These are phyloP conservation scores for Rubroshorea leprosula DNA, from an alignment of 345 rosid genomes.

Conservation along the genomic window DNA sequence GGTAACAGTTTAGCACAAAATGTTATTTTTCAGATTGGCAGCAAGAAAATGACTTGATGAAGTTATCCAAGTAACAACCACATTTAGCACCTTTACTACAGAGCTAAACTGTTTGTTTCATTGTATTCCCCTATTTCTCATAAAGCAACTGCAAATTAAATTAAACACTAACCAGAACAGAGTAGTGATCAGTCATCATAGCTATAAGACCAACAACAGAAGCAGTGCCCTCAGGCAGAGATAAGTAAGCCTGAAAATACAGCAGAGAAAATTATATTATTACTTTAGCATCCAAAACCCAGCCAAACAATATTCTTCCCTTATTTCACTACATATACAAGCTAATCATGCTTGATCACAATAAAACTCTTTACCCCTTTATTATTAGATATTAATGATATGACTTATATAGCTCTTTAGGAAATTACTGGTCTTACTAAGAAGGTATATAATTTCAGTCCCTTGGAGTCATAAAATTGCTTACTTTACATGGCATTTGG, in stretches of 20 bases:
- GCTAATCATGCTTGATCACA: neutral
- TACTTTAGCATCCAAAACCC: constrained; percentile 11
- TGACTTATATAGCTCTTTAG: neutral
- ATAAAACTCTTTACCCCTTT: neutral
- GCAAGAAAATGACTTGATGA: neutral
- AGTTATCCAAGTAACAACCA: neutral
- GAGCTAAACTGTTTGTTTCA: no score
- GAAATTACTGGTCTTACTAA: neutral
- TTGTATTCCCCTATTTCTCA: no score
- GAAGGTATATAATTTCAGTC: neutral
- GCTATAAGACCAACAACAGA: constrained; percentile 78
- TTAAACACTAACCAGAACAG: constrained; percentile 45
- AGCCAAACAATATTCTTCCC: constrained; percentile 3
- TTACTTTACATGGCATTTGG: neutral
- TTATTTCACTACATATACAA: neutral
- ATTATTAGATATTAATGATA: neutral
- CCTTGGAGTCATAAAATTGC: neutral
- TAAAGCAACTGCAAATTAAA: neutral
- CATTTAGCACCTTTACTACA: neutral
- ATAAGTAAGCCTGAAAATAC: constrained; percentile 72
- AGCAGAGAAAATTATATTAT: neutral
- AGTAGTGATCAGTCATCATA: constrained; percentile 86
- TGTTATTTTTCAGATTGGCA: neutral
- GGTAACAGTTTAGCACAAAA: neutral
- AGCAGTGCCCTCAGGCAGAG: constrained; percentile 85